These are phyloP conservation scores for Trichoderma sp. DNA, from an alignment of 2,329 filamentous ascomycete genomes.

Conservation along the genomic window DNA sequence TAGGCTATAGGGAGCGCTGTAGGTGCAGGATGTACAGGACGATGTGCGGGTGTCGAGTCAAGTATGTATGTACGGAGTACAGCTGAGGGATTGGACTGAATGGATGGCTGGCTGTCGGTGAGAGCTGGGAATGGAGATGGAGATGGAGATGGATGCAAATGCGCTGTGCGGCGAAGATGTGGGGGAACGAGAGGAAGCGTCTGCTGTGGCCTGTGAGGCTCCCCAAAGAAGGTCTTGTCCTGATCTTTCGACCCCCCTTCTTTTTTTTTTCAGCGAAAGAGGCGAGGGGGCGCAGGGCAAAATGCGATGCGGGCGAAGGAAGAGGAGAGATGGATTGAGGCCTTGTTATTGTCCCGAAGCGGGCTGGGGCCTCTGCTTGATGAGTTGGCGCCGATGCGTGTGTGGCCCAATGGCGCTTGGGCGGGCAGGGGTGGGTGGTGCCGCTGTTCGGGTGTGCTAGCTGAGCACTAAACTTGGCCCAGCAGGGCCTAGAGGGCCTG, in stretches of 20 bases:
- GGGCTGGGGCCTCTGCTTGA: conserved; percentile 29
- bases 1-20: neutral
- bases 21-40: neutral
- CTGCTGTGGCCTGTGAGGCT: neutral
- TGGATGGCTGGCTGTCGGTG: conserved; percentile 6
- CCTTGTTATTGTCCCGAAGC: conserved; percentile 36
- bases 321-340: conserved; percentile 19
- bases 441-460: conserved; percentile 20
- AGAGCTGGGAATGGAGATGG: conserved; percentile 4
- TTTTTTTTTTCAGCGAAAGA: neutral
- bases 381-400: conserved; percentile 39
- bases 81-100: conserved; percentile 2
- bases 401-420: conserved; percentile 34
- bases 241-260: neutral
- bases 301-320: conserved; percentile 7
- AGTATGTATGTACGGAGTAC: conserved; percentile 19
- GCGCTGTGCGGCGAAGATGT: neutral
- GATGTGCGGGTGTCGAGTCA: conserved; percentile 2
- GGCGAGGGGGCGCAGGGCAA: conserved; percentile 7
- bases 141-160: conserved; percentile 1
- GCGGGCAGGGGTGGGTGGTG: conserved; percentile 27
- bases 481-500: neutral
- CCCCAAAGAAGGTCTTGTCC: neutral
- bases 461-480: neutral
- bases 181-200: neutral